Evolutionary conservation across 2,329 filamentous ascomycete species (phyloP), one percentile per base, ranked within the genome.

Genomic region (Elsinoe necatrix): DNA sequence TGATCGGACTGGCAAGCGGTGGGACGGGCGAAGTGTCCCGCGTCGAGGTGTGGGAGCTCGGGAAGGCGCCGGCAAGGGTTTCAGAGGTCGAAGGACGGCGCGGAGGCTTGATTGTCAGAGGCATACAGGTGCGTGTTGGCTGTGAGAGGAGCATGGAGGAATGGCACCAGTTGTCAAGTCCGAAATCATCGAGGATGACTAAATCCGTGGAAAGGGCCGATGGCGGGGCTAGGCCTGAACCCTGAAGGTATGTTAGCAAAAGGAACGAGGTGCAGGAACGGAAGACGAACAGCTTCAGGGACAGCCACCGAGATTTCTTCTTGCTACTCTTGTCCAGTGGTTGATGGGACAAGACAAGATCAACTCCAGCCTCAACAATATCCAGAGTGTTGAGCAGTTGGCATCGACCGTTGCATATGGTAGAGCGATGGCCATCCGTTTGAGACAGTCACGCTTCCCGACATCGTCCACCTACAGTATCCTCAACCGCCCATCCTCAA

Each of bases 31-130:
- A 61, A 4, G 48, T 23, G 48, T 50, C 54, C 20, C 56, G 56
- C 16, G 12, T 54, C 31, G 27, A n/a, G 23, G 23, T 25, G 56
- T n/a, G 16, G 29, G 25, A 50, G 57, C 16, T 55, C 52, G 11
- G 54, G 21, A 25, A 20, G 42, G 39, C 23, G 43, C 54, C 47
- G 27, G 45, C 45, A 7, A 9, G 11, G 25, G 29, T 23, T 25
- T 34, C 35, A 42, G 42, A 39, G 45, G 55, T 58, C 27, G 63
- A 61, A 48, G 62, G 61, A 43, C 56, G 58, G 48, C 58, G 55
- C 25, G 61, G 63, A 25, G 61, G 62, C 45, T 62, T 61, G 60
- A 65, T 64, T 43, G 57, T 61, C 55, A 64, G 58, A 57, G 63
- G 62, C 62, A 65, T 64, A 34, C 54, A 56, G 54, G 20, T 34